A percentile compares a stretch with the other conserved stretches of the same genome.
These are phyloP conservation scores for Xylariaceae sp. DNA, from an alignment of 2,329 filamentous ascomycete species.

Conservation along the genomic window DNA sequence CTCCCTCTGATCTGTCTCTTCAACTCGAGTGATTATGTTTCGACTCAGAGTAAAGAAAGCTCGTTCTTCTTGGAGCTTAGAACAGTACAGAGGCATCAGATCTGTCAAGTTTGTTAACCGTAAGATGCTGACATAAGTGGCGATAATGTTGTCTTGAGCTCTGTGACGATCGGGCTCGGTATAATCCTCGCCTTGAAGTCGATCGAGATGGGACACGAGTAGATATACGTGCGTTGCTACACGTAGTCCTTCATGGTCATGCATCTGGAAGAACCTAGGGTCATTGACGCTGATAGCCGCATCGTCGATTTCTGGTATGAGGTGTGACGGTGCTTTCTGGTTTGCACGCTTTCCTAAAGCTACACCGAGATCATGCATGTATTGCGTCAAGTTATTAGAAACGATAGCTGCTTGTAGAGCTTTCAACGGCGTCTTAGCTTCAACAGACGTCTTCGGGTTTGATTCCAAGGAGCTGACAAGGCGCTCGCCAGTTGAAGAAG, in stretches of 20 bases:
- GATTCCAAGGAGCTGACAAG: constrained; percentile 68
- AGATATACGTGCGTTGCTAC: constrained; percentile 71
- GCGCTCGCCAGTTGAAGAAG: constrained; percentile 58
- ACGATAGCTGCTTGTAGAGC: constrained; percentile 79
- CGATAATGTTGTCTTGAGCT: constrained; percentile 76
- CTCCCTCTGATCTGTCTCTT: constrained; percentile 68
- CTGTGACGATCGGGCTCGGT: constrained; percentile 48
- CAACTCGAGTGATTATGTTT: constrained; percentile 78
- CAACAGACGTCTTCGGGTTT: constrained; percentile 60
- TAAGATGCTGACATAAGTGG: constrained; percentile 82
- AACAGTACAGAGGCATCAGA: constrained; percentile 86
- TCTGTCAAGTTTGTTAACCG: constrained; percentile 75
- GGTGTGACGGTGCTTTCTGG: constrained; percentile 49
- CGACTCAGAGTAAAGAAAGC: constrained; percentile 75
- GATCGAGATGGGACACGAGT: constrained; percentile 71
- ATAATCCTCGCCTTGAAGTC: constrained; percentile 53
- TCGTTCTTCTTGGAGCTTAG: constrained; percentile 71
- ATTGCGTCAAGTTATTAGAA: constrained; percentile 63
- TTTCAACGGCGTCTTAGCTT: constrained; percentile 72
- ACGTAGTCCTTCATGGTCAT: constrained; percentile 69
- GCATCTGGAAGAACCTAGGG: constrained; percentile 59
- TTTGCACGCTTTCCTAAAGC: constrained; percentile 58
- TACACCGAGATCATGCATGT: constrained; percentile 66
- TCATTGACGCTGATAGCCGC: constrained; percentile 47
- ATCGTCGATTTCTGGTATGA: constrained; percentile 49